Evolutionary conservation across 768 basidiomycete genomes (phyloP).

Genomic region (Tremella fuciformis): DNA sequence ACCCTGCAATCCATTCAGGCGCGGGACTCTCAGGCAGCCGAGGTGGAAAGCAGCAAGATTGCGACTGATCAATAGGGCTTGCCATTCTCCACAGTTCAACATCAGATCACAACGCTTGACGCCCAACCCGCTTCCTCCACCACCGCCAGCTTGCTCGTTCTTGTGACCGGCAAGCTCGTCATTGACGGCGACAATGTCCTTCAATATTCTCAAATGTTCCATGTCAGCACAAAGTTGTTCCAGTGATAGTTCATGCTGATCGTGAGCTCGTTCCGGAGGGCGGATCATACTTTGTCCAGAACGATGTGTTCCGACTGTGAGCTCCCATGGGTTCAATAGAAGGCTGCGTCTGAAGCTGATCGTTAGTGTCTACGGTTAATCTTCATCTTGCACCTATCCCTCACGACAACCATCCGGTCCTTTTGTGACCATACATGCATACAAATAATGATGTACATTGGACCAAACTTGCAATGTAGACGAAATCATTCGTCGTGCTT

Average conservation of each 20-base stretch:
- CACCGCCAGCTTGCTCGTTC: conserved; percentile 65
- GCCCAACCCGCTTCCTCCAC: conserved; percentile 74
- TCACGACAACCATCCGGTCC: neutral
- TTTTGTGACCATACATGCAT: conserved; percentile 1
- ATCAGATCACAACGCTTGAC: conserved; percentile 77
- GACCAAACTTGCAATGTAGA: neutral
- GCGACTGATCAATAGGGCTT: conserved; percentile 57
- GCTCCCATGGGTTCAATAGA: conserved; percentile 1
- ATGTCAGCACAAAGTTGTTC: no score
- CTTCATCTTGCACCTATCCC: neutral
- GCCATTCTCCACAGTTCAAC: conserved; percentile 76
- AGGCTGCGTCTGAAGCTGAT: conserved; percentile 2
- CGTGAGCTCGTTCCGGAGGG: conserved; percentile 66
- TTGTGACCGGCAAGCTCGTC: conserved; percentile 87
- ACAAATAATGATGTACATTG: neutral
- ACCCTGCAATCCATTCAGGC: no score
- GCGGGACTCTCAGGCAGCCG: neutral
- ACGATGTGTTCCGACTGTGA: conserved; percentile 78
- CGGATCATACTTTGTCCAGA: conserved; percentile 73
- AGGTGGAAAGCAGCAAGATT: neutral
- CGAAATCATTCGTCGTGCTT: neutral
- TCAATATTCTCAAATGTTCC: conserved; percentile 89
- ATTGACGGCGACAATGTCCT: conserved; percentile 77
- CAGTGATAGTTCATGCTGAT: no score
- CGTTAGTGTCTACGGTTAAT: conserved; percentile 20